Percentiles rank a stretch among this genome's conserved stretches.
Evolutionary conservation across 164 flowering plant genomes (phyloP).

Genomic region (Piper longum): DNA sequence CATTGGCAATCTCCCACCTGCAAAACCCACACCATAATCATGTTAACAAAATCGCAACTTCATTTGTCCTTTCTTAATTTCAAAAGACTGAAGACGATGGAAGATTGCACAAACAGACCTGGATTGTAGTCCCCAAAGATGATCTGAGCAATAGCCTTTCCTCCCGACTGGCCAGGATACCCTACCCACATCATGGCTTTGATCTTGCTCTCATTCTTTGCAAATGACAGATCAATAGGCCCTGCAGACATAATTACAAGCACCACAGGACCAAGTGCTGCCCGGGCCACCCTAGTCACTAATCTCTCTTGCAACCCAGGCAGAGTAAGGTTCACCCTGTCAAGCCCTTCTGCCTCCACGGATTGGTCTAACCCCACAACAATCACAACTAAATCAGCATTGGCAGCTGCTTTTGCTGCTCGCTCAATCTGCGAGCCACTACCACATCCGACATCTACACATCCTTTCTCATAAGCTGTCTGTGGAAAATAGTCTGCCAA

Average conservation of each 20-base stretch:
- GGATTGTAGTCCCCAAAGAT: constrained; percentile 59
- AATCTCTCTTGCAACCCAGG: constrained; percentile 59
- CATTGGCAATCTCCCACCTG: constrained; percentile 52
- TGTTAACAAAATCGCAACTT: too few relatives aligned
- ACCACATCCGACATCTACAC: constrained; percentile 27
- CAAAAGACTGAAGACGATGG: too few relatives aligned
- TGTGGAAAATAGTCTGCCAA: constrained; percentile 16
- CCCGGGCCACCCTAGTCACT: constrained; percentile 26
- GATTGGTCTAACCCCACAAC: constrained; percentile 52
- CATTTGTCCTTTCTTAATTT: too few relatives aligned
- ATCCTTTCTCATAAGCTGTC: constrained; percentile 23
- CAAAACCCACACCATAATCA: not conserved
- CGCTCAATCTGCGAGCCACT: constrained; percentile 14
- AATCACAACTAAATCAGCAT: constrained; percentile 39
- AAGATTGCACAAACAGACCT: constrained; percentile 15
- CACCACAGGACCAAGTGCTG: constrained; percentile 31
- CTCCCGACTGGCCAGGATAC: constrained; percentile 67
- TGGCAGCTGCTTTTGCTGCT: constrained; percentile 30
- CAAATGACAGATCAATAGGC: constrained; percentile 52
- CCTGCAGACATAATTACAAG: constrained; percentile 58
- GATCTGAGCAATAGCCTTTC: constrained; percentile 55
- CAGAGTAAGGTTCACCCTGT: constrained; percentile 35
- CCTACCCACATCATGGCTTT: constrained; percentile 57
- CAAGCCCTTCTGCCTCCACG: constrained; percentile 45
- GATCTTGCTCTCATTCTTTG: constrained; percentile 22